Base-by-base conservation (phyloP, 2,329 filamentous ascomycete genomes). In the Cylindrodendrum hubeiense region DNA sequence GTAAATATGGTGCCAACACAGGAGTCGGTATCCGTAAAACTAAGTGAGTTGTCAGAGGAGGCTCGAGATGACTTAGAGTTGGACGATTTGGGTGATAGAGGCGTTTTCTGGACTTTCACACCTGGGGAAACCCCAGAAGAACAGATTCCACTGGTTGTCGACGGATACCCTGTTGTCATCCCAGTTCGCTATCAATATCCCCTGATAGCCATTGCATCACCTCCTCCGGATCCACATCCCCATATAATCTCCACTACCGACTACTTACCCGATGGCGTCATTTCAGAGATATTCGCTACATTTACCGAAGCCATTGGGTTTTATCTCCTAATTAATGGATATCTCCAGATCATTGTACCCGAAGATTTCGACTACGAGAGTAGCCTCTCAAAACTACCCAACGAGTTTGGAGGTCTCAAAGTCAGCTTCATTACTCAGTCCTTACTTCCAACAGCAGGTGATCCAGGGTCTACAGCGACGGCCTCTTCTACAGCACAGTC, bases 121-220 rank as follows among this genome's bases (percentile, higher is more conserved):
- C 15, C 15, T 3, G 37, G 37, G 8, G 17, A 39, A n/a, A 39
- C 15, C 15, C 6, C 15, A 15, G 37, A 39, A 3, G 2, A 39
- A 15, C 5, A n/a, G 37, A 60, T 54, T 5, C 71, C 71, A 1
- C 24, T 44, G 22, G n/a, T 21, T n/a, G 17, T 53, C 6, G 50
- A 30, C 4, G 50, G 50, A 10, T 17, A 53, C 50, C 50, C 28
- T 5, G 50, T 53, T 22, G 33, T 53, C 12, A 53, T 53, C 4
- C 50, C 50, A 21, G 33, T 39, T 30, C n/a, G n/a, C 19, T 39
- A 53, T 39, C n/a, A 24, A 8, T 53, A 53, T 22, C 50, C 50
- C 9, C 21, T 30, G 3, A 19, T 22, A 12, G 30, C 50, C 22
- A 28, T 53, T n/a, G 6, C 30, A 10, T 28, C 28, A 19, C 50